Evolutionary conservation across 2,329 filamentous ascomycete genomes (phyloP).

Genomic region (Ophiostoma sp.): DNA sequence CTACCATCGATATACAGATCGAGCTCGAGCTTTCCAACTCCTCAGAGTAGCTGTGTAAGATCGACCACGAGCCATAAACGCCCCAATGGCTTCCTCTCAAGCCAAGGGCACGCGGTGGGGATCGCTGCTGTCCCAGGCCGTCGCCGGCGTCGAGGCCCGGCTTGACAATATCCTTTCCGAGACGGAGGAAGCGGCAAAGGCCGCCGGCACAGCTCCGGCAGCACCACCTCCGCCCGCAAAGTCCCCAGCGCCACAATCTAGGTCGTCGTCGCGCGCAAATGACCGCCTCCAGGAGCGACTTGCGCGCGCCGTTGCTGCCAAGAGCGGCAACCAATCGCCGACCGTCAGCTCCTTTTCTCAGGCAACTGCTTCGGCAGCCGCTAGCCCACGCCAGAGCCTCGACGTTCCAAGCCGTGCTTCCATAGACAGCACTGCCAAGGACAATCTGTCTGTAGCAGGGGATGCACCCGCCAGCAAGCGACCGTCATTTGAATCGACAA

Average conservation of each 20-base stretch:
- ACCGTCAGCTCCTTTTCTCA: constrained; percentile 32
- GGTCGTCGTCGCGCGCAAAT: constrained; percentile 59
- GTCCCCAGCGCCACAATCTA: constrained; percentile 53
- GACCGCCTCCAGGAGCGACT: constrained; percentile 85
- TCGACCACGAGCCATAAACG: background rate
- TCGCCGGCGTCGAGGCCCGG: constrained; percentile 87
- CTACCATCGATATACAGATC: background rate
- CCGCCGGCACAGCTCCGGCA: background rate
- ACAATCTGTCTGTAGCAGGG: background rate
- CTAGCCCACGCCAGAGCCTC: constrained; percentile 41
- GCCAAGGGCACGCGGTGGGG: constrained; percentile 62
- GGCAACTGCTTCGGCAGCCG: constrained; percentile 39
- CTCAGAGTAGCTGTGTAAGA: background rate
- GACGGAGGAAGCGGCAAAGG: constrained; percentile 49
- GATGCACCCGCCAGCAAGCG: constrained; percentile 25
- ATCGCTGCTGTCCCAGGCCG: constrained; percentile 78
- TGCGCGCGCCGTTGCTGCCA: constrained; percentile 78
- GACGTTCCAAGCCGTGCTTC: constrained; percentile 35
- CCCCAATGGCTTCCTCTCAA: constrained; percentile 26
- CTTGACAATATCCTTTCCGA: constrained; percentile 89
- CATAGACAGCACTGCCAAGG: constrained; percentile 30
- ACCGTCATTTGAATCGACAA: constrained; percentile 19
- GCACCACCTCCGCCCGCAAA: constrained; percentile 26
- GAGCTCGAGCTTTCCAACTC: background rate
- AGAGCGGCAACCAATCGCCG: constrained; percentile 40